Evolutionary conservation across 1,284 basidiomycete genomes (phyloP).

Genomic region (Phellopilus nigrolimitatus): DNA sequence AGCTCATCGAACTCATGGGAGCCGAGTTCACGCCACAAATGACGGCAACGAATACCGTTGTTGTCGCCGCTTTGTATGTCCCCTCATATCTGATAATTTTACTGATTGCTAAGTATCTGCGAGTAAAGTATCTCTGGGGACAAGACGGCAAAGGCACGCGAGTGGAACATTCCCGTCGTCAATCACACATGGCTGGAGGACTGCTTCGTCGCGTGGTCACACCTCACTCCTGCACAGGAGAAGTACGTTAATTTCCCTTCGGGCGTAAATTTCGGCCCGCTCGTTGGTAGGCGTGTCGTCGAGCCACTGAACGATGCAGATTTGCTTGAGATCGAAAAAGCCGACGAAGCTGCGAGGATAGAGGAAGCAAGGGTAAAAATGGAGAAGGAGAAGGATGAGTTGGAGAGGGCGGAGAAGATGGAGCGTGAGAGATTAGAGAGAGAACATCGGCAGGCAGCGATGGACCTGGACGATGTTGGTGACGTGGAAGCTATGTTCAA

Average conservation of each 20-base stretch:
- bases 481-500: too few species aligned
- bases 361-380: conserved; percentile 18
- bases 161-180: conserved; percentile 82
- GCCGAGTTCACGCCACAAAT: conserved; percentile 79
- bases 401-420: conserved; percentile 8
- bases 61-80: conserved; percentile 78
- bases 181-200: conserved; percentile 90
- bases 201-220: conserved; percentile 77
- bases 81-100: background rate
- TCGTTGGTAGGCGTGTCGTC: conserved; percentile 53
- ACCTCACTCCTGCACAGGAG: conserved; percentile 51
- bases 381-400: conserved; percentile 23
- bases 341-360: conserved; percentile 11
- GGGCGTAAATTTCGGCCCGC: conserved; percentile 58
- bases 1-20: conserved; percentile 72
- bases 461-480: too few species aligned
- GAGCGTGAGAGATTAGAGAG: conserved; percentile 11
- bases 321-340: conserved; percentile 27
- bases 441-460: too few species aligned
- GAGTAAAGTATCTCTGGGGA: conserved; percentile 56
- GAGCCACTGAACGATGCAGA: conserved; percentile 31
- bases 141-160: conserved; percentile 67
- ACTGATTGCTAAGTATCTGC: background rate
- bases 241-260: conserved; percentile 66
- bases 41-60: conserved; percentile 67